Conservation (phyloP, 495 filamentous ascomycete species). For the Tuber melanosporum region DNA sequence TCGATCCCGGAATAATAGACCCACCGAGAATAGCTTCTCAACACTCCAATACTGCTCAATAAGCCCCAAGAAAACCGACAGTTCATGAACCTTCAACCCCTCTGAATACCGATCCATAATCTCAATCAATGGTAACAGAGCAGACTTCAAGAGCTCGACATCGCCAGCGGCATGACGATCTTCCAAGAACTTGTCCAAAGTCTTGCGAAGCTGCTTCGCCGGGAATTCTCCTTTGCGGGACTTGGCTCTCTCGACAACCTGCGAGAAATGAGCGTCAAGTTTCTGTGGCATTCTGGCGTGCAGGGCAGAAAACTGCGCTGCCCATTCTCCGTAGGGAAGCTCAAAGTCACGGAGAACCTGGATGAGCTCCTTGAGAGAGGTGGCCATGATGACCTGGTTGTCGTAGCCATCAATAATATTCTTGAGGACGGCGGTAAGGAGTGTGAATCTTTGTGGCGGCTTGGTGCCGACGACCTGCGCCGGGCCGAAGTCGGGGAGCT, state of each 20-base stretch:
- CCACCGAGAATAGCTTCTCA: constrained; percentile 71
- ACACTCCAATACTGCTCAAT: constrained; percentile 73
- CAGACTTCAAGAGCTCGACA: constrained; percentile 59
- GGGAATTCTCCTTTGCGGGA: constrained; percentile 81
- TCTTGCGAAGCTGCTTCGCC: constrained; percentile 76
- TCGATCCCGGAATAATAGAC: constrained; percentile 3
- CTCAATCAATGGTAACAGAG: constrained; percentile 68
- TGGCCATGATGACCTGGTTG: constrained; percentile 92
- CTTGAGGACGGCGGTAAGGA: constrained; percentile 68
- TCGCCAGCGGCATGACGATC: constrained; percentile 69
- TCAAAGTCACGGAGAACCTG: constrained; percentile 83
- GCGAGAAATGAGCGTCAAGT: constrained; percentile 70
- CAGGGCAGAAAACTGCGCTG: constrained; percentile 85
- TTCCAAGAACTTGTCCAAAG: constrained; percentile 77
- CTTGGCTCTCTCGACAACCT: constrained; percentile 75
- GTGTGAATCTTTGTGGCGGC: constrained; percentile 77
- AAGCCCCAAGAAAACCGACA: constrained; percentile 68
- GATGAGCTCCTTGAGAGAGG: constrained; percentile 80
- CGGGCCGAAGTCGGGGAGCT: constrained; percentile 79
- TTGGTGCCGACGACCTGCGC: constrained; percentile 85
- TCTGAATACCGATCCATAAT: constrained; percentile 80
- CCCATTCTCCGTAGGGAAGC: constrained; percentile 94
- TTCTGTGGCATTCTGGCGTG: constrained; percentile 94
- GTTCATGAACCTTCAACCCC: constrained; percentile 86
- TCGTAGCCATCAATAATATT: constrained; percentile 93